These are phyloP conservation scores for Eucalyptus viminalis DNA, from an alignment of 345 rosid species.

Conservation along the genomic window DNA sequence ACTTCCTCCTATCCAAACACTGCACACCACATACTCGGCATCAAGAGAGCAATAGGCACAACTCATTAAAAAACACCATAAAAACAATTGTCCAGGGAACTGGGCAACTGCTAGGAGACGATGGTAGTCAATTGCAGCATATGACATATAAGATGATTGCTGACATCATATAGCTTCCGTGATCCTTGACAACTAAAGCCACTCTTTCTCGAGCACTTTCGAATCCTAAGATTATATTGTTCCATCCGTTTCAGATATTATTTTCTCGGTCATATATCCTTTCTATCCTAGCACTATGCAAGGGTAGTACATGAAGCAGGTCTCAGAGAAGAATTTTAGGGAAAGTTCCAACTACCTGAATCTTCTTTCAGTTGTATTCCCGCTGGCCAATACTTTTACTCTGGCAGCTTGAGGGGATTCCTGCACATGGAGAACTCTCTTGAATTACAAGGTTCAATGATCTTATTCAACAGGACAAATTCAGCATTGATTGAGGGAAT, in stretches of 20 bases:
- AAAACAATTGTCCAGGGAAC: neutral
- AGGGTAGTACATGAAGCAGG: neutral
- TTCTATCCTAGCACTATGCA: neutral
- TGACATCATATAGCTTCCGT: neutral
- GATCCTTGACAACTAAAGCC: neutral
- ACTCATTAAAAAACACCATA: neutral
- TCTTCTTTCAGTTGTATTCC: slow-evolving; percentile 91
- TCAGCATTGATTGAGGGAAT: neutral
- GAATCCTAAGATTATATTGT: neutral
- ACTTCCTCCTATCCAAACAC: slow-evolving; percentile 94
- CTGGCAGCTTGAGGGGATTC: slow-evolving; percentile 99
- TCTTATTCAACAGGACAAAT: neutral
- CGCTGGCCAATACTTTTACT: slow-evolving; percentile 93
- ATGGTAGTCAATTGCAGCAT: neutral
- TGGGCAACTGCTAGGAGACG: neutral
- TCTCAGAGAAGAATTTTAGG: neutral
- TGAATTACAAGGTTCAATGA: neutral
- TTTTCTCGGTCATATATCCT: neutral
- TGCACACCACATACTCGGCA: slow-evolving; percentile 5
- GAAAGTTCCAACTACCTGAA: slow-evolving; percentile 47
- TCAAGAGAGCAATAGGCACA: neutral
- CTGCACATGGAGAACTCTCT: slow-evolving; percentile 18
- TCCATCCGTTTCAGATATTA: neutral
- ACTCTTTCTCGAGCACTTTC: neutral
- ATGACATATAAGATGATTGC: neutral